phyloP scores from a whole-genome alignment of 345 rosid genomes.

The Murraya koenigii region DNA sequence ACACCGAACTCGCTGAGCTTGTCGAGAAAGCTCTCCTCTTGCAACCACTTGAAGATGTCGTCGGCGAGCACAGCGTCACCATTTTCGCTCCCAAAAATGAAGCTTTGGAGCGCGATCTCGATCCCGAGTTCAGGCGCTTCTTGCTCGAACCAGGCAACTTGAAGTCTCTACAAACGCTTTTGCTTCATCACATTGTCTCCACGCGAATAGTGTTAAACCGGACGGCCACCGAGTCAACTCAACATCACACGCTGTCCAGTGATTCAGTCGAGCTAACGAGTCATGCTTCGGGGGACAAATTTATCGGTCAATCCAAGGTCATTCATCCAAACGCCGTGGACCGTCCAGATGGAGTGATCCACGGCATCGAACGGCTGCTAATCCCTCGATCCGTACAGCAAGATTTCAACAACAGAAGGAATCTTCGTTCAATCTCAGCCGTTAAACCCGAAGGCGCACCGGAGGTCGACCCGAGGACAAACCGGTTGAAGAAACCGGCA shows the following conservation, averaged over 20 bases:
- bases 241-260: conserved; percentile 36
- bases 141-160: conserved; percentile 74
- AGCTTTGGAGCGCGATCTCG: conserved; percentile 66
- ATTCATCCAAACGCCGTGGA: conserved; percentile 36
- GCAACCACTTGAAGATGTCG: conserved; percentile 59
- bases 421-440: conserved; percentile 63
- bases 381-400: conserved; percentile 74
- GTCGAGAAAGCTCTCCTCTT: conserved; percentile 72
- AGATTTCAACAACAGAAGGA: conserved; percentile 64
- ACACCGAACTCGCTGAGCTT: conserved; percentile 70
- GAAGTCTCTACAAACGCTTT: conserved; percentile 57
- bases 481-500: conserved; percentile 53
- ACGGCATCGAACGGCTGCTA: conserved; percentile 67
- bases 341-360: conserved; percentile 78
- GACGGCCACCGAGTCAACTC: conserved; percentile 18
- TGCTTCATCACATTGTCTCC: conserved; percentile 64
- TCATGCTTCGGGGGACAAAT: conserved; percentile 24
- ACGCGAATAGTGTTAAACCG: conserved; percentile 27
- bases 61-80: conserved; percentile 59
- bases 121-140: conserved; percentile 76
- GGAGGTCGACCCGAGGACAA: conserved; percentile 62
- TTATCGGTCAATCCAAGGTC: conserved; percentile 43
- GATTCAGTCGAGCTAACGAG: conserved; percentile 35
- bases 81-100: conserved; percentile 74
- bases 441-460: conserved; percentile 76